These are phyloP conservation scores for Plasmodium yoelii DNA, from an alignment of 169 alveolate genomes.

Conservation along the genomic window DNA sequence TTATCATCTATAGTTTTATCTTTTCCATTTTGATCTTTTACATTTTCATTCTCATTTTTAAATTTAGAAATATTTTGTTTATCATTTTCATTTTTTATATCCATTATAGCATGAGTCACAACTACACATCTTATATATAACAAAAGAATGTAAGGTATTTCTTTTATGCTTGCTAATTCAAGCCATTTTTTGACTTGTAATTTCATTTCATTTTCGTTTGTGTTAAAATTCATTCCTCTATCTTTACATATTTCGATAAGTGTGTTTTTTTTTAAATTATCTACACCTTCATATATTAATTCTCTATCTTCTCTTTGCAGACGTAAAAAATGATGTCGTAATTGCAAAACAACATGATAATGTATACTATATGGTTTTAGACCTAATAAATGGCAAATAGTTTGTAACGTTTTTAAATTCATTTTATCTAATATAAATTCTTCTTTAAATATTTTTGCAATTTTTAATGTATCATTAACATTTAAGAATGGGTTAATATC, in stretches of 20 bases:
- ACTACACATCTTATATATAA: slow-evolving; percentile 91
- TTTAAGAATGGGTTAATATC: slow-evolving; percentile 87
- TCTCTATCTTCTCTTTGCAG: slow-evolving; percentile 89
- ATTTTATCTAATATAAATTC: slow-evolving; percentile 90
- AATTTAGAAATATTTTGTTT: not conserved
- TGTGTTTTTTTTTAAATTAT: slow-evolving; percentile 85
- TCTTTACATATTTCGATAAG: slow-evolving; percentile 89
- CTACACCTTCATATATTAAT: slow-evolving; percentile 92
- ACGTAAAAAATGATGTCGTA: slow-evolving; percentile 87
- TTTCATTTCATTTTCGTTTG: slow-evolving; percentile 83
- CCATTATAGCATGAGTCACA: slow-evolving; percentile 89
- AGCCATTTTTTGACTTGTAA: slow-evolving; percentile 88
- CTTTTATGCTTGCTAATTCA: slow-evolving; percentile 87
- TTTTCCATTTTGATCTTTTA: not conserved
- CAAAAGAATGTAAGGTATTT: slow-evolving; percentile 87
- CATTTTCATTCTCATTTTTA: not conserved
- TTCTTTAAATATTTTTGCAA: slow-evolving; percentile 88
- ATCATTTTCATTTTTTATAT: slow-evolving; percentile 71
- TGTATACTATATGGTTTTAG: slow-evolving; percentile 88
- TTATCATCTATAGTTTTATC: slow-evolving; percentile 23
- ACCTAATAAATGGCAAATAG: slow-evolving; percentile 89
- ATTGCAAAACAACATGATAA: slow-evolving; percentile 89
- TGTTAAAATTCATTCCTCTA: slow-evolving; percentile 89
- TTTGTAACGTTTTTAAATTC: slow-evolving; percentile 90
- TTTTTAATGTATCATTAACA: slow-evolving; percentile 82